These are phyloP conservation scores for Mortierella sp. DNA, from an alignment of 371 early-diverging fungal genomes.

Conservation along the genomic window DNA sequence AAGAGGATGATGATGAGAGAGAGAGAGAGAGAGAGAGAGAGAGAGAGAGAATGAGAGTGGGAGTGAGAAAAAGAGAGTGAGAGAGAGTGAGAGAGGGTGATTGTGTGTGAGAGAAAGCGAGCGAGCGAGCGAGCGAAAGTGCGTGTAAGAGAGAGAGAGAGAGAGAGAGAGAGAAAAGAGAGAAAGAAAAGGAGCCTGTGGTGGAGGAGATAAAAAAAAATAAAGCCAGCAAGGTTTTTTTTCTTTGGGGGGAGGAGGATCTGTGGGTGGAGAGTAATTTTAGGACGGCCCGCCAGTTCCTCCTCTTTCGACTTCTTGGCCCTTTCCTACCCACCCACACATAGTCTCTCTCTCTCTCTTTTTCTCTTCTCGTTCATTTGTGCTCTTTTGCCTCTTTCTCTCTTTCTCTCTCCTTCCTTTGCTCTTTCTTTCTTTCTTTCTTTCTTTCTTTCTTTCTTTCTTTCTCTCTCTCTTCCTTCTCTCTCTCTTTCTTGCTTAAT, in stretches of 20 bases:
- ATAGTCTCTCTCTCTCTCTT: neutral
- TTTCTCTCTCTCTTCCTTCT: neutral
- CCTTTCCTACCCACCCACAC: no score
- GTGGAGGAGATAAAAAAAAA: neutral
- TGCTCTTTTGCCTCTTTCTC: no score
- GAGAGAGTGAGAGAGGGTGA: neutral
- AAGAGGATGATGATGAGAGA: neutral
- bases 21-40: neutral
- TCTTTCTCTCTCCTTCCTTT: neutral
- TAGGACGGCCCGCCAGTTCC: no score
- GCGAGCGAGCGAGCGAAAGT: neutral
- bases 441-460: neutral
- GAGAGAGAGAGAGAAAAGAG: neutral
- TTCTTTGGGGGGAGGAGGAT: neutral
- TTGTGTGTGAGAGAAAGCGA: neutral
- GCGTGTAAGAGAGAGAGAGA: neutral
- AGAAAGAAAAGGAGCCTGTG: neutral
- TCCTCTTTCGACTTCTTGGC: no score
- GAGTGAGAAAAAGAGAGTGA: neutral
- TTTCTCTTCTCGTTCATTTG: neutral
- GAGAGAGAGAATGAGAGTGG: neutral
- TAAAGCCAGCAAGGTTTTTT: neutral
- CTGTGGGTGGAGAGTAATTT: no score
- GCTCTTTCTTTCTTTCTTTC: conserved; percentile 2
- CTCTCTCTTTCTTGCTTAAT: no score